Conservation (phyloP, 208 protist genomes). For the Wallacemonas collosoma region DNA sequence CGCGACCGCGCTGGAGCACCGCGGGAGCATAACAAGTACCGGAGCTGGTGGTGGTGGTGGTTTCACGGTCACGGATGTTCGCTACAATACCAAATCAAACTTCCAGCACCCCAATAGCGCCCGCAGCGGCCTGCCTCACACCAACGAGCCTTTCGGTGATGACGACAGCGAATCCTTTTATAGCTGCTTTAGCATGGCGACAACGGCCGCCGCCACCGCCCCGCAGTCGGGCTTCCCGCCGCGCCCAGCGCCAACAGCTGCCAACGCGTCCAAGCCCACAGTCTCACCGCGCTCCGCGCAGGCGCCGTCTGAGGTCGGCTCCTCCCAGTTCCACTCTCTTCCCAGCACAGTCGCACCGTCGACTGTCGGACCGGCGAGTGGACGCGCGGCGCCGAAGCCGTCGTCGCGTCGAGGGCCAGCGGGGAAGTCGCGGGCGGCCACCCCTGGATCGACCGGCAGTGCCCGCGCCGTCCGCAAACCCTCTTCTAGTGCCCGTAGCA, state of each 20-base stretch:
- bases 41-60: background rate
- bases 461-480: no score
- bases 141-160: conserved; percentile 3
- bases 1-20: background rate
- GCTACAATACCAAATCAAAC: conserved; percentile 15
- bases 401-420: background rate
- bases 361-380: background rate
- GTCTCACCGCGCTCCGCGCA: background rate
- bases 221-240: background rate
- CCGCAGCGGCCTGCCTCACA: conserved; percentile 3
- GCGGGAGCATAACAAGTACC: no score
- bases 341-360: background rate
- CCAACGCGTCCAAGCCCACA: background rate
- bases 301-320: conserved; percentile 1
- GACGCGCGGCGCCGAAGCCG: background rate
- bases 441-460: background rate
- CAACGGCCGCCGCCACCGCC: background rate
- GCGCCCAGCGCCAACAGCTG: background rate
- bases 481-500: no score
- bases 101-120: background rate
- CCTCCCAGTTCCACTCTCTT: conserved; percentile 14
- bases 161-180: conserved; percentile 14
- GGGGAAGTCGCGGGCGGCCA: background rate
- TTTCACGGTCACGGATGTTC: conserved; percentile 26
- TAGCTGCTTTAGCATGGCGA: conserved; percentile 23